Evolutionary conservation across 768 basidiomycete genomes (phyloP).

Genomic region (Tricholoma furcatifolium): DNA sequence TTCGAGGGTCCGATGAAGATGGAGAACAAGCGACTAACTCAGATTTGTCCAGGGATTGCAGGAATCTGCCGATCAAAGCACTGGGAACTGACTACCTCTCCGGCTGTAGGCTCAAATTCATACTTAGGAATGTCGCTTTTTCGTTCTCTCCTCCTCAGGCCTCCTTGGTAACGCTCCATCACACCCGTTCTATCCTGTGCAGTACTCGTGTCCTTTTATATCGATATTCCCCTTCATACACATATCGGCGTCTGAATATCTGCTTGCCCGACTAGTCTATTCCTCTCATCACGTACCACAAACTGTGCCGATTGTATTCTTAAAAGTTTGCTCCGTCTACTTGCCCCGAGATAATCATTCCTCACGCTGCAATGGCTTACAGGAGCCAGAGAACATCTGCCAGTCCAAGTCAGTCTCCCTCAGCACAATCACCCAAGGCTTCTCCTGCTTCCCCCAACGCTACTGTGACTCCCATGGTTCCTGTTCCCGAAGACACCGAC

Average conservation of each 20-base stretch:
- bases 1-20: slow-evolving; percentile 40
- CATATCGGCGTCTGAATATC: slow-evolving; percentile 29
- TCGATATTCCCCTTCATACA: slow-evolving; percentile 30
- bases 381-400: slow-evolving; percentile 47
- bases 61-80: slow-evolving; percentile 36
- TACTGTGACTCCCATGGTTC: slow-evolving; percentile 34
- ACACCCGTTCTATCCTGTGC: slow-evolving; percentile 29
- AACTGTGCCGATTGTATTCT: slow-evolving; percentile 35
- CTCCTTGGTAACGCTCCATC: slow-evolving; percentile 50
- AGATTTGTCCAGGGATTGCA: slow-evolving; percentile 21
- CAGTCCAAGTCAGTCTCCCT: slow-evolving; percentile 47
- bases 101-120: slow-evolving; percentile 20
- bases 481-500: slow-evolving; percentile 24
- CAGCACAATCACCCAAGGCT: slow-evolving; percentile 42
- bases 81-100: slow-evolving; percentile 22
- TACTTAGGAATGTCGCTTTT: slow-evolving; percentile 29
- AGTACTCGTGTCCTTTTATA: slow-evolving; percentile 33
- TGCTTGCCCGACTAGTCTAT: slow-evolving; percentile 26
- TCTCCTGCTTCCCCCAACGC: slow-evolving; percentile 43
- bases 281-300: slow-evolving; percentile 31
- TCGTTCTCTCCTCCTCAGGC: slow-evolving; percentile 29
- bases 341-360: slow-evolving; percentile 14
- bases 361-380: slow-evolving; percentile 44
- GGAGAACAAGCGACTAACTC: slow-evolving; percentile 20
- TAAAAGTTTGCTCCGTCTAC: slow-evolving; percentile 26